Base-by-base conservation (phyloP, 345 rosid genomes). In the Viola odorata region DNA sequence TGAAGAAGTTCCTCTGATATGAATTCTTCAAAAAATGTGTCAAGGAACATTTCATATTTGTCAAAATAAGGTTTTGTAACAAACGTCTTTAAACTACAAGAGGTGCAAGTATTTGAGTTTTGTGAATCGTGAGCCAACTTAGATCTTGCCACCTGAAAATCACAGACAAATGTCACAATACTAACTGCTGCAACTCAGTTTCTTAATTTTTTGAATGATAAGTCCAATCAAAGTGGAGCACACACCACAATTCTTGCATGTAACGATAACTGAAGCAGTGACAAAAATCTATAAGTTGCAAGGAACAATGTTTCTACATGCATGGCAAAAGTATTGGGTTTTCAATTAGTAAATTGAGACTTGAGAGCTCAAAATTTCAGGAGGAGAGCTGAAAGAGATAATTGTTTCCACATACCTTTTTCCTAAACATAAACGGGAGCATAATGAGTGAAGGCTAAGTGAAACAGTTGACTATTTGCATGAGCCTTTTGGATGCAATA, bases 51-150 rank as follows among this genome's bases (percentile, higher is more conserved):
- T 50, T 74, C 76, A 50, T 71, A 69, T 50, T 79, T 75, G 58
- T 68, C 77, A 67, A 85, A 85, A 71, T 87, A 87, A 64, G 87
- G 74, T 55, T 79, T 49, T 79, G 78, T 70, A 51, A 89, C 70
- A 75, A 72, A 85, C 53, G 70, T 72, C 67, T 65, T 62, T 2
- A 53, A 59, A 73, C 69, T 50, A 53, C 67, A 75, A 4, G 67
- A 40, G 37, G 14, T 4, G 16, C 52, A 12, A 32, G 37, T 50
- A 3, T 63, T 45, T 1, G 63, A 47, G 52, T 58, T 41, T 60
- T 49, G 53, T 16, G 57, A 60, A 53, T 37, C 53, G 15, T 54
- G 62, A 4, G 54, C 66, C 9, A 47, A 7, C 15, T 37, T 66
- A 8, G 36, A 49, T 37, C 38, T 74, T 57, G 41, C 69, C n/a